These are phyloP conservation scores for Penicillium sp. DNA, from an alignment of 2,329 filamentous ascomycete genomes.

Conservation along the genomic window DNA sequence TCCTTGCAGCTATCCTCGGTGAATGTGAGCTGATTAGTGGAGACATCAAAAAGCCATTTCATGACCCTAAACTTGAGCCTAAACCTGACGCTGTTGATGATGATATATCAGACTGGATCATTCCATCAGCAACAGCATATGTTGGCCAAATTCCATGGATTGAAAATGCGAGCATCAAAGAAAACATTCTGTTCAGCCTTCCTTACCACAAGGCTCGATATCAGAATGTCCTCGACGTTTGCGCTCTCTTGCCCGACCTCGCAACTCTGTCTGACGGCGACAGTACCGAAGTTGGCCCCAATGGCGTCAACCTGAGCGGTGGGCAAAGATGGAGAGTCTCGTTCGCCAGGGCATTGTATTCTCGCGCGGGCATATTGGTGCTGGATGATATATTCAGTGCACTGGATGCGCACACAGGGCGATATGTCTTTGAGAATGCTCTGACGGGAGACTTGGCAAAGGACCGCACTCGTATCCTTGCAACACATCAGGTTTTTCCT, in stretches of 20 bases:
- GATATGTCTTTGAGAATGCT: slow-evolving; percentile 73
- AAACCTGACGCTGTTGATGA: slow-evolving; percentile 31
- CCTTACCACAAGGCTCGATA: slow-evolving; percentile 67
- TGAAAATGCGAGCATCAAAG: slow-evolving; percentile 71
- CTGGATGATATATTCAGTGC: slow-evolving; percentile 80
- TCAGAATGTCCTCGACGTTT: slow-evolving; percentile 64
- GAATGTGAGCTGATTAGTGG: slow-evolving; percentile 68
- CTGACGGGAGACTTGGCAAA: slow-evolving; percentile 66
- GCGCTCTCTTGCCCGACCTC: slow-evolving; percentile 70
- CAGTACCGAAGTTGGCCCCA: slow-evolving; percentile 74
- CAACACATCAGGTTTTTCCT: slow-evolving; percentile 74
- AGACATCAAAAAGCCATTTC: slow-evolving; percentile 47
- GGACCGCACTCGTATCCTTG: slow-evolving; percentile 69
- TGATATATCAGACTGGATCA: slow-evolving; percentile 56
- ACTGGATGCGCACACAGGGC: slow-evolving; percentile 77
- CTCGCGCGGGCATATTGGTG: slow-evolving; percentile 68
- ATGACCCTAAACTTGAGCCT: slow-evolving; percentile 50
- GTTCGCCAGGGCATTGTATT: slow-evolving; percentile 75
- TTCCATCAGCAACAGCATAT: slow-evolving; percentile 66
- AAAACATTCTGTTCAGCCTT: slow-evolving; percentile 75
- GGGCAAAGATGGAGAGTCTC: slow-evolving; percentile 80
- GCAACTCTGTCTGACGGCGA: slow-evolving; percentile 74
- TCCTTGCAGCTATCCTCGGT: slow-evolving; percentile 69
- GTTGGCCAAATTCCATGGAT: slow-evolving; percentile 81
- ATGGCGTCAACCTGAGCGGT: slow-evolving; percentile 78